phyloP scores from a whole-genome alignment of 2,329 filamentous ascomycete genomes.

The Calonectria henricotiae region DNA sequence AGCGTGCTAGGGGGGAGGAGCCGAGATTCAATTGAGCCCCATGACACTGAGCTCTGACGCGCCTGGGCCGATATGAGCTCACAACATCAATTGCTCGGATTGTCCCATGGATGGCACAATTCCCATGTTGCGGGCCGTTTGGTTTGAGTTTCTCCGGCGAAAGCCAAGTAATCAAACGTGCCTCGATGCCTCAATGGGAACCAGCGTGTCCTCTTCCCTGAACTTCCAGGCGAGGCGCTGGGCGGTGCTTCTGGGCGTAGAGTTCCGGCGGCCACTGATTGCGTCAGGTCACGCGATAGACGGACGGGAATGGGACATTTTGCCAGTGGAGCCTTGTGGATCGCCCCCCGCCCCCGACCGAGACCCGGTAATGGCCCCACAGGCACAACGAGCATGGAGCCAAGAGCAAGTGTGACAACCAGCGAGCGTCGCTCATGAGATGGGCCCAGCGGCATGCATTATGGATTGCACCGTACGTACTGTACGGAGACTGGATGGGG shows the following conservation, averaged over 20 bases:
- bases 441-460: not conserved
- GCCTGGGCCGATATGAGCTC: slow-evolving; percentile 30
- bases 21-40: slow-evolving; percentile 43
- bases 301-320: slow-evolving; percentile 49
- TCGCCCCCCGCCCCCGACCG: slow-evolving; percentile 30
- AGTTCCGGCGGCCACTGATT: slow-evolving; percentile 51
- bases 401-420: slow-evolving; percentile 24
- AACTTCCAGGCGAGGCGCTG: not conserved
- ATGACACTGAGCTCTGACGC: slow-evolving; percentile 34
- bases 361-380: slow-evolving; percentile 41
- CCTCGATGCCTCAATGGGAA: slow-evolving; percentile 11
- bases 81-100: slow-evolving; percentile 30
- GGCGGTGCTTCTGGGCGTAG: slow-evolving; percentile 36
- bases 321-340: slow-evolving; percentile 32
- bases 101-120: slow-evolving; percentile 31
- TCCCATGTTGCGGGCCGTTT: slow-evolving; percentile 9
- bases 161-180: slow-evolving; percentile 22
- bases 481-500: slow-evolving; percentile 26
- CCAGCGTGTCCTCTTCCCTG: slow-evolving; percentile 11
- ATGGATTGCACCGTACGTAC: slow-evolving; percentile 9
- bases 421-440: slow-evolving; percentile 21
- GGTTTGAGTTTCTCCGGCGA: not conserved
- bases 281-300: slow-evolving; percentile 57
- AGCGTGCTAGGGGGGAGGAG: slow-evolving; percentile 20
- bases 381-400: slow-evolving; percentile 29